Conservation (phyloP, 2,329 filamentous ascomycete species). For the Pestalotiopsis sp. region DNA sequence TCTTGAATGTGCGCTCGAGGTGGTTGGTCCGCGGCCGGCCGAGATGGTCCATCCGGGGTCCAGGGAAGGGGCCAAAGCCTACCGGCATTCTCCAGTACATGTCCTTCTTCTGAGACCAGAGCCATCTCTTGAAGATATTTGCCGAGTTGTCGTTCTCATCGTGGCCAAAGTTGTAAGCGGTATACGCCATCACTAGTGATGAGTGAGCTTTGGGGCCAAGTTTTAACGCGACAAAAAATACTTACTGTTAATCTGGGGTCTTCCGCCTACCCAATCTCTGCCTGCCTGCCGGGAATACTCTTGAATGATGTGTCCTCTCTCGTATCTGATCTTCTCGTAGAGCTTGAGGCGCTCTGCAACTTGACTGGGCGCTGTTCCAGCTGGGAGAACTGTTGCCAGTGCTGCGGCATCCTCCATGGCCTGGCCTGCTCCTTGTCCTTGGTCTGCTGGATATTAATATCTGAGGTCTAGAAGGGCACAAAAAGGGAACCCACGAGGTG, state of each 20-base stretch:
- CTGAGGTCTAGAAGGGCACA: neutral
- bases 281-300: conserved; percentile 57
- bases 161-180: conserved; percentile 57
- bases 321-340: conserved; percentile 60
- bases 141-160: conserved; percentile 60
- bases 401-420: conserved; percentile 71
- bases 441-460: conserved; percentile 20
- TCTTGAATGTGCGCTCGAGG: conserved; percentile 40
- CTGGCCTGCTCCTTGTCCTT: conserved; percentile 47
- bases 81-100: conserved; percentile 47
- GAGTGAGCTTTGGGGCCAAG: conserved; percentile 4
- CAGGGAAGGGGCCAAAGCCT: conserved; percentile 48
- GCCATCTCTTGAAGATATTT: conserved; percentile 51
- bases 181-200: conserved; percentile 40
- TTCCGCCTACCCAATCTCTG: conserved; percentile 42
- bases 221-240: neutral
- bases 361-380: conserved; percentile 43
- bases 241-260: conserved; percentile 44
- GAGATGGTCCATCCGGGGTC: conserved; percentile 41
- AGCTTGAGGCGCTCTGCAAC: conserved; percentile 59
- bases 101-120: conserved; percentile 39
- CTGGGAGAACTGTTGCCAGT: conserved; percentile 57
- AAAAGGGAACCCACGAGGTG: conserved; percentile 49
- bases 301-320: conserved; percentile 61
- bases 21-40: conserved; percentile 22